These are phyloP conservation scores for Magnolia kwangsiensis DNA, from an alignment of 164 flowering plant species.

Conservation along the genomic window DNA sequence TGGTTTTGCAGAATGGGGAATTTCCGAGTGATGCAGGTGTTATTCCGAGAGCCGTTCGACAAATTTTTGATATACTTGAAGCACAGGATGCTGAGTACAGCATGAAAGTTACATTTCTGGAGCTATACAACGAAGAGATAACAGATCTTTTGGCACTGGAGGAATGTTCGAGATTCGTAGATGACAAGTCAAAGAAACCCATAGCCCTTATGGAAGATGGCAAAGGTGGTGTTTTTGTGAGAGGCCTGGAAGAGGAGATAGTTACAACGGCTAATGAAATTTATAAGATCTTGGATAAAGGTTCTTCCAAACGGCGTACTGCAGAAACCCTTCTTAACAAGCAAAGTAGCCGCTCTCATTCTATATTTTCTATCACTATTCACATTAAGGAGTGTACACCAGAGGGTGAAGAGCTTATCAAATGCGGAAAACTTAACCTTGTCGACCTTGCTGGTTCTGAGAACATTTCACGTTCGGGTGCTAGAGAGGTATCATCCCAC, in stretches of 20 bases:
- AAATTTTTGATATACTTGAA: slow-evolving; percentile 73
- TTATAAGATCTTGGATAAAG: slow-evolving; percentile 79
- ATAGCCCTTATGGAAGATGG: slow-evolving; percentile 92
- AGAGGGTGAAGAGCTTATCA: slow-evolving; percentile 81
- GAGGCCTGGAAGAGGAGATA: slow-evolving; percentile 87
- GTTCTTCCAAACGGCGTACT: slow-evolving; percentile 74
- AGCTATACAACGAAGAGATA: slow-evolving; percentile 81
- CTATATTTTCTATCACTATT: slow-evolving; percentile 81
- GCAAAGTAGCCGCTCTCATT: slow-evolving; percentile 87
- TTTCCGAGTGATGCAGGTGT: slow-evolving; percentile 83
- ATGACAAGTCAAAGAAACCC: slow-evolving; percentile 79
- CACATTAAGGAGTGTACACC: slow-evolving; percentile 84
- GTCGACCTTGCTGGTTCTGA: slow-evolving; percentile 94
- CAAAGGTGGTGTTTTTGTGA: slow-evolving; percentile 81
- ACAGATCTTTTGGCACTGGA: slow-evolving; percentile 76
- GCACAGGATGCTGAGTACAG: slow-evolving; percentile 79
- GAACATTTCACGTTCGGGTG: slow-evolving; percentile 86
- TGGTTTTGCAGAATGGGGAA: slow-evolving; percentile 58
- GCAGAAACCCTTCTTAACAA: slow-evolving; percentile 89
- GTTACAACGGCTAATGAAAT: slow-evolving; percentile 76
- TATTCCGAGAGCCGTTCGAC: slow-evolving; percentile 76
- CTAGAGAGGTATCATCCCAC: slow-evolving; percentile 58
- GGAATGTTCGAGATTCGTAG: slow-evolving; percentile 48
- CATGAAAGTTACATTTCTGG: slow-evolving; percentile 83
- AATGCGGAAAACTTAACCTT: slow-evolving; percentile 86